Evolutionary conservation across 495 filamentous ascomycete species (phyloP).

Genomic region (Lophiostoma macrostomum): DNA sequence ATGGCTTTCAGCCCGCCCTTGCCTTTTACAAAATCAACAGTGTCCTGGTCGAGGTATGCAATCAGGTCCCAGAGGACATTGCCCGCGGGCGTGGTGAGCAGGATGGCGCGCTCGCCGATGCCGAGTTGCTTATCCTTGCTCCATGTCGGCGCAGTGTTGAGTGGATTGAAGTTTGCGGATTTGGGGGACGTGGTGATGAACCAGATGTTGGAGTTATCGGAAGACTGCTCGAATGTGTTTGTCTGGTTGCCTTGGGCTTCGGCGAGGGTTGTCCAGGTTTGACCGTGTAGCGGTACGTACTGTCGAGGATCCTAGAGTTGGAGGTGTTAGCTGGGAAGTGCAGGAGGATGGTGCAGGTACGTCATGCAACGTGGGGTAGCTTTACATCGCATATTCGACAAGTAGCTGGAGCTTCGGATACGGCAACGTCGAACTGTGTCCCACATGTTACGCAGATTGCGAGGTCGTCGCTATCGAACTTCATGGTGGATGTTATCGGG

Average conservation of each 20-base stretch:
- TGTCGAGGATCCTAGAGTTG: conserved; percentile 60
- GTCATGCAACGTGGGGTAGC: not conserved
- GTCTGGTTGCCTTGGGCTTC: conserved; percentile 39
- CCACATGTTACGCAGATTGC: conserved; percentile 67
- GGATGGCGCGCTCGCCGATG: conserved; percentile 70
- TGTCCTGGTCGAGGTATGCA: conserved; percentile 59
- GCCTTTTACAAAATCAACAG: conserved; percentile 44
- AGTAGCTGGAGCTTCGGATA: conserved; percentile 43
- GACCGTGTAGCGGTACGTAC: conserved; percentile 50
- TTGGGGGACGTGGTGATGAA: conserved; percentile 59
- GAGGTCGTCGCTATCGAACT: conserved; percentile 42
- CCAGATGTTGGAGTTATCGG: conserved; percentile 43
- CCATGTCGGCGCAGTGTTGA: no score
- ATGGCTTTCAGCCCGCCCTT: conserved; percentile 66
- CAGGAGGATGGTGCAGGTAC: not conserved
- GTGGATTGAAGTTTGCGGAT: no score
- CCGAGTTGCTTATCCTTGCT: conserved; percentile 41
- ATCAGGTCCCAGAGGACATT: conserved; percentile 78
- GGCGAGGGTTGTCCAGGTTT: conserved; percentile 54
- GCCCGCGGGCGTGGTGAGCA: conserved; percentile 56
- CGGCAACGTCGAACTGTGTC: conserved; percentile 60
- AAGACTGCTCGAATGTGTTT: conserved; percentile 45
- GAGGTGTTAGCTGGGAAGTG: not conserved
- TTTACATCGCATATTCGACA: conserved; percentile 76
- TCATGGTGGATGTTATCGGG: conserved; percentile 17